A percentile compares a stretch with the other conserved stretches of the same genome.
phyloP scores from a whole-genome alignment of 1,284 basidiomycete genomes.

The Thecaphora frezii region DNA sequence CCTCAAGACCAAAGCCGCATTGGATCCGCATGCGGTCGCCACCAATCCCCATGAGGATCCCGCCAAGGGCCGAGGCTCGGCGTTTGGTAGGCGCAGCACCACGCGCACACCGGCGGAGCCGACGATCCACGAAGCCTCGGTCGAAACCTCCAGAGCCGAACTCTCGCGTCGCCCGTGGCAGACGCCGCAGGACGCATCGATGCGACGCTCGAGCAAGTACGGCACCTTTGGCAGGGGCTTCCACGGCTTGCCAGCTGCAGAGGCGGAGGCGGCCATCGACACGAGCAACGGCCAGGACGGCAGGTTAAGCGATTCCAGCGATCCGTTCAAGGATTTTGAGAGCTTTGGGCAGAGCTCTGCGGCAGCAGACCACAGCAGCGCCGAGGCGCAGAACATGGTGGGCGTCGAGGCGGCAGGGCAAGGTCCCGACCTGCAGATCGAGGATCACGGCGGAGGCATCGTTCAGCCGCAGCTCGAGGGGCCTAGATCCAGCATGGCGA shows the following conservation, averaged over 20 bases:
- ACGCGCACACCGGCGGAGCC: constrained; percentile 5
- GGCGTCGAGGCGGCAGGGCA: too few species aligned
- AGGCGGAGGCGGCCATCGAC: not conserved
- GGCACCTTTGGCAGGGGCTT: too few species aligned
- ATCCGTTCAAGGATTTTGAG: constrained; percentile 41
- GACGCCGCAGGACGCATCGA: too few species aligned
- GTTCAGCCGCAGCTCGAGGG: too few species aligned
- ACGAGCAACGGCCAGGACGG: constrained; percentile 3
- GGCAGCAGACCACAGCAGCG: not conserved
- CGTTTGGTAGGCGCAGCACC: not conserved
- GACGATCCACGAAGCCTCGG: constrained; percentile 27
- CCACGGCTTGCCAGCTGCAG: too few species aligned
- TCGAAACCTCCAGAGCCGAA: constrained; percentile 19
- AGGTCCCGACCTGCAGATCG: too few species aligned
- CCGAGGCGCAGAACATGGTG: not conserved
- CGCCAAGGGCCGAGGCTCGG: not conserved
- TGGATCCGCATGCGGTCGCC: too few species aligned
- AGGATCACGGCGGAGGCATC: too few species aligned
- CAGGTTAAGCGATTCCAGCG: constrained; percentile 31
- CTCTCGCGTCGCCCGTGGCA: too few species aligned
- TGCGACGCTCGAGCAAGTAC: too few species aligned
- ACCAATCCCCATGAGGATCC: not conserved
- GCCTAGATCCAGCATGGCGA: constrained; percentile 5
- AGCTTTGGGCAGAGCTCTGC: constrained; percentile 36
- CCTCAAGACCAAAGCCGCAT: not conserved